Evolutionary conservation across 2,329 filamentous ascomycete species (phyloP).

Genomic region (Chalaropsis thielavioides): DNA sequence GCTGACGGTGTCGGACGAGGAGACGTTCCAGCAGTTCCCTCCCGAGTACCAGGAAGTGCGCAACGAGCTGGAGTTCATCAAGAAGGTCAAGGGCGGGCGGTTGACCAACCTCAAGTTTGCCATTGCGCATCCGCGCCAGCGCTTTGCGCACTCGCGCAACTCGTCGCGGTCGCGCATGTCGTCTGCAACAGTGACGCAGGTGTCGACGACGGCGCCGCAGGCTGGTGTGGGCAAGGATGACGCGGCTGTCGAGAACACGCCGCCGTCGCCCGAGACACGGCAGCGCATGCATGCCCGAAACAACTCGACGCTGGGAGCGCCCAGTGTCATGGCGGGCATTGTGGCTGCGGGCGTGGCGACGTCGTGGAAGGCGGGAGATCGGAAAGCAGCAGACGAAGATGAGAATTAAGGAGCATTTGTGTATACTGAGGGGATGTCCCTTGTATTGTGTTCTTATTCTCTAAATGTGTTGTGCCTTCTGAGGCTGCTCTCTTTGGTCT

Average conservation of each 20-base stretch:
- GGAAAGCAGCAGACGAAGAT: constrained; percentile 24
- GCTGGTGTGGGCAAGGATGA: constrained; percentile 34
- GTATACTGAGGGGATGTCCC: neutral
- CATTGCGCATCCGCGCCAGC: constrained; percentile 54
- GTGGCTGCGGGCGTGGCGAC: constrained; percentile 62
- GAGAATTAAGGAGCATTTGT: constrained; percentile 16
- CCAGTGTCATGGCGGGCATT: constrained; percentile 71
- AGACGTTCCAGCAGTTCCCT: constrained; percentile 53
- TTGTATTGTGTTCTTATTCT: constrained; percentile 10
- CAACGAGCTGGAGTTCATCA: constrained; percentile 68
- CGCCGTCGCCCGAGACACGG: constrained; percentile 23
- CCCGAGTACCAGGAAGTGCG: constrained; percentile 59
- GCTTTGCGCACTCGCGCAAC: constrained; percentile 36
- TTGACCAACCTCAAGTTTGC: constrained; percentile 70
- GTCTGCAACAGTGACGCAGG: constrained; percentile 34
- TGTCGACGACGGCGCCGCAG: constrained; percentile 39
- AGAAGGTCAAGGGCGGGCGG: constrained; percentile 65
- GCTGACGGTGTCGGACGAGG: constrained; percentile 50
- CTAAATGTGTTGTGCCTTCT: no score
- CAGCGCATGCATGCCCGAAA: constrained; percentile 51
- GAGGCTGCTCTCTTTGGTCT: neutral
- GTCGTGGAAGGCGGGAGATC: constrained; percentile 59
- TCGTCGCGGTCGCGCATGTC: constrained; percentile 51
- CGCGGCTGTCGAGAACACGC: constrained; percentile 28
- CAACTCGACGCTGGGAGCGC: constrained; percentile 58